Evolutionary conservation across 495 filamentous ascomycete species (phyloP), one percentile per base, ranked within the genome.

Genomic region (Lophiostoma macrostomum): DNA sequence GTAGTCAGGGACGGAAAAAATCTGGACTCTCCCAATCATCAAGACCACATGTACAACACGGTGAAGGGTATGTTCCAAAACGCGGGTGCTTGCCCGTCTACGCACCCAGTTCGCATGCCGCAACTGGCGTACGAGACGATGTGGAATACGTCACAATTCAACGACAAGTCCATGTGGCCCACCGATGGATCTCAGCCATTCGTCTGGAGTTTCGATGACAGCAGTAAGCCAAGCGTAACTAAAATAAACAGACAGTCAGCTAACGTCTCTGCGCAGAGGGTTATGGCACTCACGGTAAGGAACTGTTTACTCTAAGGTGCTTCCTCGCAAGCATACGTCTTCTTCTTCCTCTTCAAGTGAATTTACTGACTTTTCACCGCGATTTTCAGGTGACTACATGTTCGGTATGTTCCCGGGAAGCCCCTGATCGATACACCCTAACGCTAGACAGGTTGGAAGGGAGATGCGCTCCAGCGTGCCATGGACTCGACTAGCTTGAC

Each of bases 121-220:
- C 53, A 57, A 23, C 20, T 57, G 12, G 37, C 44, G 3, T 57
- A 49, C 38, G 46, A 57, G 45, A 40, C 44, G 7, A 45, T 57
- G 20, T 57, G 32, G 36, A 43, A 57, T 27, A 50, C 53, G 12
- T 35, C 45, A 5, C 2, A 30, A 16, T 57, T 50, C 38, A 75
- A 74, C 23, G 52, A 69, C 37, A 49, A 49, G 28, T 19, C 24
- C 13, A 18, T 50, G 34, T 51, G 53, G 53, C 53, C 37, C n/a
- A 18, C 5, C 7, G 53, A 51, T 22, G 45, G 46, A 2, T 37
- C 36, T 18, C 44, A 51, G 18, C 53, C 46, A 1, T 57, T 57
- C 19, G 53, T 57, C 12, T 51, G 44, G 46, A 34, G 32, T n/a
- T 57, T 43, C 24, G 44, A 35, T 16, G 53, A 57, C 22, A 35